Conservation (phyloP, 2,329 filamentous ascomycete species). For the Penicillium expansum region DNA sequence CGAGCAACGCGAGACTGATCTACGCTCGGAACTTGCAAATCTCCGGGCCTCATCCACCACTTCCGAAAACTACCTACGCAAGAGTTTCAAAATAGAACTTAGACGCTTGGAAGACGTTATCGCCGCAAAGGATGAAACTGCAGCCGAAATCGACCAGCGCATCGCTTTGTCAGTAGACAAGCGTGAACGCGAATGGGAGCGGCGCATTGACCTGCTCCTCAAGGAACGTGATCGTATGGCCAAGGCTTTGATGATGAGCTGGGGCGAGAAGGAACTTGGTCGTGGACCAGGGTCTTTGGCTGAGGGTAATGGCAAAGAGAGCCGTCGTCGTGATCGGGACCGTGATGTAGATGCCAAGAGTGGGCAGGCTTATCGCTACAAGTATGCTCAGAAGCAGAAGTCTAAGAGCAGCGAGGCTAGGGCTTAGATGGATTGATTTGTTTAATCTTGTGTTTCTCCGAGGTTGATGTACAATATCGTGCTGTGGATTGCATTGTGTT, state of each 20-base stretch:
- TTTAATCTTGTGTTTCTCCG: background rate
- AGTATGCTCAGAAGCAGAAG: constrained; percentile 28
- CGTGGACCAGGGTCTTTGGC: constrained; percentile 15
- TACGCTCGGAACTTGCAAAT: constrained; percentile 33
- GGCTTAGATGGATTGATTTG: constrained; percentile 2
- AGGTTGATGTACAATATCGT: constrained; percentile 3
- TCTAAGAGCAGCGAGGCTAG: constrained; percentile 17
- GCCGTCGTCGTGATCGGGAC: constrained; percentile 18
- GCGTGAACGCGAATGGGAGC: constrained; percentile 45
- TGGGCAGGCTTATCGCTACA: constrained; percentile 41
- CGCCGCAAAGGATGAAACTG: constrained; percentile 41
- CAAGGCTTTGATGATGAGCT: constrained; percentile 40
- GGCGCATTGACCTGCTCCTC: constrained; percentile 40
- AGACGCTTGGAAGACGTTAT: constrained; percentile 36
- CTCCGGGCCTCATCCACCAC: constrained; percentile 24
- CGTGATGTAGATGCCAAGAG: constrained; percentile 20
- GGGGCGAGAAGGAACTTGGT: constrained; percentile 44
- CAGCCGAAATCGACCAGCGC: constrained; percentile 39
- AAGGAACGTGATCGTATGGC: constrained; percentile 43
- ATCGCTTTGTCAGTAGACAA: constrained; percentile 43
- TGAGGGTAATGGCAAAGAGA: constrained; percentile 19
- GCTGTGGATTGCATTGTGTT: background rate
- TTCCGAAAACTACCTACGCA: constrained; percentile 27
- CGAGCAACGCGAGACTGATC: constrained; percentile 35
- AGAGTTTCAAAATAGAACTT: constrained; percentile 33